A percentile compares a stretch with the other conserved stretches of the same genome.
phyloP scores from a whole-genome alignment of 2,329 filamentous ascomycete genomes.

The Neophaeococcomyces aloes region DNA sequence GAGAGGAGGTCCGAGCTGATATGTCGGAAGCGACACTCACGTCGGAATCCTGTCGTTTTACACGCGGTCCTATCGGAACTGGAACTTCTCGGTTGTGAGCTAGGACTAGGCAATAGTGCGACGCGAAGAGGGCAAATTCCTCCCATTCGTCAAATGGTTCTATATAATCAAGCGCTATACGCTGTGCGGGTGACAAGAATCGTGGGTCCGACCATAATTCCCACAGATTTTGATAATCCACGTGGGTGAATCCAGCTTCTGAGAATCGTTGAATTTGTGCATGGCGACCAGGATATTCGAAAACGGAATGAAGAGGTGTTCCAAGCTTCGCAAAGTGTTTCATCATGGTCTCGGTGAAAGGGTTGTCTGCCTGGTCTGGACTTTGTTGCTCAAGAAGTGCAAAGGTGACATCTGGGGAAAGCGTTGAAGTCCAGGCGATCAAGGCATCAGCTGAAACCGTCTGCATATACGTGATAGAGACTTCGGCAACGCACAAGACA shows the following conservation, averaged over 20 bases:
- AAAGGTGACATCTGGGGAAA: constrained; percentile 69
- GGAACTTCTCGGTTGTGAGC: constrained; percentile 20
- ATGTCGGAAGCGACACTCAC: constrained; percentile 20
- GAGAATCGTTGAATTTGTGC: constrained; percentile 60
- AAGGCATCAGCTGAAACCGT: constrained; percentile 60
- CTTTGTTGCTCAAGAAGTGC: constrained; percentile 79
- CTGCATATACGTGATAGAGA: constrained; percentile 86
- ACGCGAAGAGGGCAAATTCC: constrained; percentile 74
- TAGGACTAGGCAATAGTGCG: constrained; percentile 62
- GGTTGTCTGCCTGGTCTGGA: constrained; percentile 64
- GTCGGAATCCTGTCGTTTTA: constrained; percentile 18
- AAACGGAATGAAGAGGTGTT: constrained; percentile 28
- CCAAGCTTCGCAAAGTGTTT: constrained; percentile 21
- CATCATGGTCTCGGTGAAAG: constrained; percentile 48
- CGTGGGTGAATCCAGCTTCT: constrained; percentile 55
- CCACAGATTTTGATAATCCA: constrained; percentile 63
- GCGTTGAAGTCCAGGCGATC: constrained; percentile 63
- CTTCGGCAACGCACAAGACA: constrained; percentile 76
- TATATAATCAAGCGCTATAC: constrained; percentile 53
- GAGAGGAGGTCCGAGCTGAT: constrained; percentile 20
- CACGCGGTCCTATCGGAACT: constrained; percentile 14
- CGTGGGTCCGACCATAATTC: constrained; percentile 62
- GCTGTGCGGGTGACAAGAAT: constrained; percentile 53
- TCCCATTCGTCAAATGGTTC: constrained; percentile 96
- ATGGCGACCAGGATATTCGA: constrained; percentile 55